Conservation (phyloP, 75 land plant species). For the Cunninghamia lanceolata region DNA sequence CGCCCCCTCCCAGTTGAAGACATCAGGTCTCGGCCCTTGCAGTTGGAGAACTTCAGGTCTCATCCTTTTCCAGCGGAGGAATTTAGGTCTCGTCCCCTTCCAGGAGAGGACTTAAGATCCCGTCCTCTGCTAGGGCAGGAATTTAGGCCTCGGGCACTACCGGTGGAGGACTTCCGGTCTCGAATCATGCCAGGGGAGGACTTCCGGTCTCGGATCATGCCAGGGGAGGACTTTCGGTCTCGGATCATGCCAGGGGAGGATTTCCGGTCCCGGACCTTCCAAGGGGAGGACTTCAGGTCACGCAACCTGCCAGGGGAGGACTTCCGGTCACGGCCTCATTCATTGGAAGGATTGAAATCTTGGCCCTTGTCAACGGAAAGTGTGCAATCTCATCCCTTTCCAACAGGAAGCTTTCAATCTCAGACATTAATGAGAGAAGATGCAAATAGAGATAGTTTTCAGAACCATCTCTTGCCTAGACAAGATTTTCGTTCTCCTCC, state of each 20-base stretch:
- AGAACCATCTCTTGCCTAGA: background rate
- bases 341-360: background rate
- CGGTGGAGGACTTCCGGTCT: background rate
- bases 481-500: conserved; percentile 7
- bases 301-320: conserved; percentile 3
- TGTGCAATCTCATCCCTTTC: background rate
- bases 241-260: conserved; percentile 8
- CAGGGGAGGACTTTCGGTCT: conserved; percentile 7
- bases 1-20: conserved; percentile 5
- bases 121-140: background rate
- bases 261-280: conserved; percentile 12
- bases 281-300: conserved; percentile 8
- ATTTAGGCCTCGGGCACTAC: background rate
- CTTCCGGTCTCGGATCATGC: background rate
- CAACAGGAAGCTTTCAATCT: conserved; percentile 15
- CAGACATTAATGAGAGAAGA: conserved; percentile 4
- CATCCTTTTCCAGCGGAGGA: conserved; percentile 8
- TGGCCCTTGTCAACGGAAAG: background rate
- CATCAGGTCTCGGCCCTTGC: background rate
- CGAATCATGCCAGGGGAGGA: conserved; percentile 7
- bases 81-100: background rate
- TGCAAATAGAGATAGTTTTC: conserved; percentile 3
- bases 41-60: background rate
- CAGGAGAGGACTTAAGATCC: background rate
- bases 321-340: background rate